Base-by-base conservation (phyloP, 768 basidiomycete genomes). In the Mycena pura region DNA sequence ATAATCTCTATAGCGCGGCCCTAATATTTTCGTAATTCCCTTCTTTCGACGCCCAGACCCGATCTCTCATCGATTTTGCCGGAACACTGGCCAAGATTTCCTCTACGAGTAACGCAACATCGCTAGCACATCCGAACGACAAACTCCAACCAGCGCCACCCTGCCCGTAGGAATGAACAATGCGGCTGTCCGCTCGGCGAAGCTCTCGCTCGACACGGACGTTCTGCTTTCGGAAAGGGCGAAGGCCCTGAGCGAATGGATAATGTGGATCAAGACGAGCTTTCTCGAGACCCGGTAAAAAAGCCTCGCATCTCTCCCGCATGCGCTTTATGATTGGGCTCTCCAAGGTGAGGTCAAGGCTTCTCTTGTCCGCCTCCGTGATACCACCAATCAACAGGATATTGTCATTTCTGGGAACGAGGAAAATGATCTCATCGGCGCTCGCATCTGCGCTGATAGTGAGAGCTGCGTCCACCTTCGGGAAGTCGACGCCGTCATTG, bases 381-480 rank as follows among this genome's bases (percentile, higher is more conserved):
- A 73, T 63, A 58, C 69, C 73, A 8, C 76, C 76, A 24, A 80
- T 69, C 29, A 78, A 73, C 25, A 78, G 70, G 7, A 70, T 69
- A 7, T 70, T 70, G 55, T 75, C 74, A 61, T 77, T 76, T n/a
- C 77, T 68, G 21, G 75, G 78, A 27, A 73, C 76, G 45, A 72
- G 72, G 65, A 76, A 77, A 17, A 74, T 70, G 46, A 74, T 74
- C 44, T 74, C 73, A 43, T 74, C 73, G 17, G 55, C 49, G 47
- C 68, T 71, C 9, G 69, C 72, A 50, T 76, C 73, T 19, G 74
- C 70, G 5, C 75, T 73, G 41, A 77, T 71, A 15, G 71, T 70
- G 8, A 76, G 63, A 22, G 75, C 74, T 51, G 74, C 69, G 5
- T 57, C 70, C 29, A 78, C 71, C 40, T 69, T 70, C 28, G 75